These are phyloP conservation scores for Asterophora lycoperdoides DNA, from an alignment of 768 basidiomycete genomes.

Conservation along the genomic window DNA sequence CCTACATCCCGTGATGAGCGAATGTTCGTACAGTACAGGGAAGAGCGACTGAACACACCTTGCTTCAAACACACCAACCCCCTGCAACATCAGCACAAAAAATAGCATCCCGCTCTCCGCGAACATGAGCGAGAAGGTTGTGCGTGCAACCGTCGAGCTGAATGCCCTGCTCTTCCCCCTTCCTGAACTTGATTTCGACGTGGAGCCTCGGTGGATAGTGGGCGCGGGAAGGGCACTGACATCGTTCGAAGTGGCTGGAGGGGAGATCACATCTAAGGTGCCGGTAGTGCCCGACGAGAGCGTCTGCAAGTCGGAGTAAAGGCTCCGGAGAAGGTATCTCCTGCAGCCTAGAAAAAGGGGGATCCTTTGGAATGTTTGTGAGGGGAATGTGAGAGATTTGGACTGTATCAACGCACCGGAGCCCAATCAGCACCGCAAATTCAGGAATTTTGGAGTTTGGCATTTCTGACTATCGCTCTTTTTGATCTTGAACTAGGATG, in stretches of 20 bases:
- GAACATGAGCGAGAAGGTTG: constrained; percentile 65
- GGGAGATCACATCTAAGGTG: no score
- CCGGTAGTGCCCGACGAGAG: constrained; percentile 30
- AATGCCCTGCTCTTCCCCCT: constrained; percentile 16
- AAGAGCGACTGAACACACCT: constrained; percentile 36
- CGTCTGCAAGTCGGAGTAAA: constrained; percentile 56
- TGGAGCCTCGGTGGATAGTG: constrained; percentile 22
- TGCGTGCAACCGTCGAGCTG: constrained; percentile 55
- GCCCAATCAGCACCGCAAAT: constrained; percentile 2
- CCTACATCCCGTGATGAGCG: constrained; percentile 28
- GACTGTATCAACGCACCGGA: constrained; percentile 8
- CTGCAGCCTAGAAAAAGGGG: constrained; percentile 55
- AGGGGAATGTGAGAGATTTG: no score
- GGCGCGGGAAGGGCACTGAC: constrained; percentile 37
- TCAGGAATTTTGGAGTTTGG: constrained; percentile 10
- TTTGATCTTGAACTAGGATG: background rate
- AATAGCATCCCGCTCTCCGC: constrained; percentile 74
- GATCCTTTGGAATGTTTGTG: constrained; percentile 28
- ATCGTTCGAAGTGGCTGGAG: no score
- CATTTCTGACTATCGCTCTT: background rate
- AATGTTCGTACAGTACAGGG: background rate
- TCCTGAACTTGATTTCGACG: constrained; percentile 12
- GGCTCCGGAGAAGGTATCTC: constrained; percentile 49
- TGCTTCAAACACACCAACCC: constrained; percentile 46
- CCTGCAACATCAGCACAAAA: constrained; percentile 69